Evolutionary conservation across 2,329 filamentous ascomycete species (phyloP), one percentile per base, ranked within the genome.

Genomic region (Sporothrix luriei): DNA sequence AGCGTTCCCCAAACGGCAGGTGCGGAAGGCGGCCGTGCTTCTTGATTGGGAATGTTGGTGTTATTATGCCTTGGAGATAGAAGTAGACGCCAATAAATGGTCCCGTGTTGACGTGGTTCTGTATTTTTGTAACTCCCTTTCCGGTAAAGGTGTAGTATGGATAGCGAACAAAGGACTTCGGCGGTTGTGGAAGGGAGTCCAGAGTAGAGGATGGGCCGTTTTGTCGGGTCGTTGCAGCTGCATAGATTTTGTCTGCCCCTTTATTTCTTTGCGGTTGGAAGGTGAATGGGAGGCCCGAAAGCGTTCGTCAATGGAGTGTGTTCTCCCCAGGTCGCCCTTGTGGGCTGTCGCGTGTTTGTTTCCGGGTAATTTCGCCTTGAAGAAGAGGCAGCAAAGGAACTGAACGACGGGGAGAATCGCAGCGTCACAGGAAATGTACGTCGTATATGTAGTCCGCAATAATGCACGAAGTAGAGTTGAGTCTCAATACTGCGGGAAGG

Each of bases 111-210:
- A 7, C 16, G 16, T 48, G 11, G 26, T 29, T 19, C 24, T 55
- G 5, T 33, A n/a, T 40, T 24, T 66, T n/a, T 19, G 2, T 16
- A 13, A 24, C 21, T 29, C 29, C 19, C 19, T 55, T 43, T 26
- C 38, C n/a, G 26, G 33, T 55, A 67, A 51, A 46, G 49, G 51
- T 19, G 62, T 49, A 29, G 46, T 66, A 43, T 51, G 51, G 29
- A 51, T 21, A 24, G 21, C 40, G 13, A 26, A 43, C 57, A 13
- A 62, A 62, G 21, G 38, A 33, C 11, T 19, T 11, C 57, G 57
- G 57, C 38, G 57, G 38, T 26, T 62, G 38, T 21, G 57, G 57
- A 3, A 55, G 51, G 29, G 29, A 29, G 24, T 11, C 74, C 74
- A 19, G 29, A 29, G 24, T 5, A 74, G 74, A 29, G 16, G 51